phyloP scores from a whole-genome alignment of 768 basidiomycete species.

The Mycena leptocephala region DNA sequence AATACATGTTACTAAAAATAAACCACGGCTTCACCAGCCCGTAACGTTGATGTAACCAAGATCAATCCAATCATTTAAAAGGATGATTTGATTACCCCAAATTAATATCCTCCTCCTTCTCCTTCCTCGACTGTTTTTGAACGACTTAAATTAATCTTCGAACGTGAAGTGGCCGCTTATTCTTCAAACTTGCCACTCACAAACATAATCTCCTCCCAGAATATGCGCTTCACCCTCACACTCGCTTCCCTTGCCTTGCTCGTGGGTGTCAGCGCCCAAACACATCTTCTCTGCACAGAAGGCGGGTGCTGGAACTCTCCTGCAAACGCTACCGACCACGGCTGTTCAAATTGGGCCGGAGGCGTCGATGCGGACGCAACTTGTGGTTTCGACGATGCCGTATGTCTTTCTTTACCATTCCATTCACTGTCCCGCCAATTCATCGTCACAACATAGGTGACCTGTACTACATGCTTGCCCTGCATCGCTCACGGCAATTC shows the following conservation, averaged over 20 bases:
- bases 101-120: no score
- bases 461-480: background rate
- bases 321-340: background rate
- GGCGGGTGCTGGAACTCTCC: conserved; percentile 24
- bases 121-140: no score
- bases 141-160: no score
- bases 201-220: background rate
- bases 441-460: background rate
- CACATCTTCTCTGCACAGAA: background rate
- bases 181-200: no score
- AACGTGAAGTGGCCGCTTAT: no score
- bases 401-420: background rate
- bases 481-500: no score
- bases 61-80: no score
- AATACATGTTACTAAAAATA: no score
- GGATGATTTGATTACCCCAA: no score
- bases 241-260: conserved; percentile 14
- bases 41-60: no score
- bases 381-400: conserved; percentile 25
- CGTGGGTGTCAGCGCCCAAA: background rate
- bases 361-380: conserved; percentile 7
- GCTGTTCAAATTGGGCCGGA: conserved; percentile 1
- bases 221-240: conserved; percentile 2
- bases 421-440: background rate
- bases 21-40: no score